Base-by-base conservation (phyloP, 441 rosid species). In the Euphorbia schlechtendalii region DNA sequence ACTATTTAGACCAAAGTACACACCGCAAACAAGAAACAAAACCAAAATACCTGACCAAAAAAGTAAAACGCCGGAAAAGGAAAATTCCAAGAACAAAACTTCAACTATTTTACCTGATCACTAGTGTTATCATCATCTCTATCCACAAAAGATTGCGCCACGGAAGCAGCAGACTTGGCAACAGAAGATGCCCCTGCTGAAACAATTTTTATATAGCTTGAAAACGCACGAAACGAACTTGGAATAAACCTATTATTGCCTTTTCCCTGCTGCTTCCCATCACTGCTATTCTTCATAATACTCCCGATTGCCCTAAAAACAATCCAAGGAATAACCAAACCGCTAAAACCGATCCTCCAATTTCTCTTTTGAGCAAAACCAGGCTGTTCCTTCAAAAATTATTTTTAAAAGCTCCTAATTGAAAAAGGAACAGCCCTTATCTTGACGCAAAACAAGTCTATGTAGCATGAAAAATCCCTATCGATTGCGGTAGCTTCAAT, bases 111-210 rank as follows among this genome's bases (percentile, higher is more conserved):
- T 78, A 92, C 98, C 92, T 81, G 90, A 74, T 90, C 96, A 65
- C 71, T 80, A 66, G 69, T 73, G 62, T 79, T 73, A 20, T 81
- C 93, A 70, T 46, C 77, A 59, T 78, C 94, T 30, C 81, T 81
- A 58, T 87, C 90, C 56, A 86, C 92, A 69, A 87, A 80, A 11
- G 97, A 84, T 11, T 92, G 88, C 0, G 96, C 97, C 34, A 76
- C 91, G 0, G 92, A 85, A 0, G 77, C 91, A 22, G 98, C 98
- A 28, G 98, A 85, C 81, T 86, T 76, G 6, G 97, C 96, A 21
- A 86, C 93, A 2, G 90, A 86, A n/a, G 98, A 90, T 15, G 98
- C 96, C 54, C 98, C 96, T 0, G 96, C 85, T 1, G 98, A 90
- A 68, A 93, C 84, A 36, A 90, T 87, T 73, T 76, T 80, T 75